A percentile compares a stretch with the other conserved stretches of the same genome.
phyloP scores from a whole-genome alignment of 2,329 filamentous ascomycete genomes.

The Aspergillus pseudoglaucus region DNA sequence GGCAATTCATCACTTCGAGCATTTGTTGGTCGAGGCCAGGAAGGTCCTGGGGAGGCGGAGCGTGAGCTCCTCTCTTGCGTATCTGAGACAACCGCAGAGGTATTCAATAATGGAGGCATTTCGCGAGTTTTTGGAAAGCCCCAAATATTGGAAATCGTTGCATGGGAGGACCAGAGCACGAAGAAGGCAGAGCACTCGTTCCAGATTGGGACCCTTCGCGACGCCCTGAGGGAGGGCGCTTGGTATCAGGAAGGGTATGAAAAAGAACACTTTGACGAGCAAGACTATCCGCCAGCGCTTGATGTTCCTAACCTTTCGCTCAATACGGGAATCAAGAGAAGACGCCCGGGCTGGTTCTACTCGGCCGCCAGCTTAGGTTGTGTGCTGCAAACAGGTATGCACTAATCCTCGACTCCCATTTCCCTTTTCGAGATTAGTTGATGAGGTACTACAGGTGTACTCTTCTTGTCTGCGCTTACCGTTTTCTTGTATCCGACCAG shows the following conservation, averaged over 20 bases:
- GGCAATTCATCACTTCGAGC: slow-evolving; percentile 39
- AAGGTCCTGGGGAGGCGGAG: slow-evolving; percentile 37
- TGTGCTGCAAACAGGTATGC: slow-evolving; percentile 23
- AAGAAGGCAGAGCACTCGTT: slow-evolving; percentile 15
- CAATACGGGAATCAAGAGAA: slow-evolving; percentile 29
- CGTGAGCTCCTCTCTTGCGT: slow-evolving; percentile 43
- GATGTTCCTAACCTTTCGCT: slow-evolving; percentile 30
- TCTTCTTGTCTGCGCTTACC: slow-evolving; percentile 24
- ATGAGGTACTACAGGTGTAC: slow-evolving; percentile 12
- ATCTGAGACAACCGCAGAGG: slow-evolving; percentile 40
- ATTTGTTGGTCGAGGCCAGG: slow-evolving; percentile 41
- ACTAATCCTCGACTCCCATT: background rate
- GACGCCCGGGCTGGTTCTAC: slow-evolving; percentile 23
- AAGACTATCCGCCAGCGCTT: slow-evolving; percentile 17
- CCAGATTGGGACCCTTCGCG: slow-evolving; percentile 21
- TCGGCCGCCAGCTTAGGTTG: slow-evolving; percentile 20
- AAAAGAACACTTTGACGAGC: slow-evolving; percentile 2
- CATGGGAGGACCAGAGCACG: slow-evolving; percentile 39
- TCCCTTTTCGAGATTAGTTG: background rate
- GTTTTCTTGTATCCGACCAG: slow-evolving; percentile 19
- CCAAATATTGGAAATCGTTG: slow-evolving; percentile 30
- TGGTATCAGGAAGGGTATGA: slow-evolving; percentile 12
- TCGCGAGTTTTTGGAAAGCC: slow-evolving; percentile 30
- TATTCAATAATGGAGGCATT: slow-evolving; percentile 40
- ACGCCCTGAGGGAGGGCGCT: slow-evolving; percentile 15